phyloP scores from a whole-genome alignment of 176 grass and related monocot species.

The Oryza rufipogon region DNA sequence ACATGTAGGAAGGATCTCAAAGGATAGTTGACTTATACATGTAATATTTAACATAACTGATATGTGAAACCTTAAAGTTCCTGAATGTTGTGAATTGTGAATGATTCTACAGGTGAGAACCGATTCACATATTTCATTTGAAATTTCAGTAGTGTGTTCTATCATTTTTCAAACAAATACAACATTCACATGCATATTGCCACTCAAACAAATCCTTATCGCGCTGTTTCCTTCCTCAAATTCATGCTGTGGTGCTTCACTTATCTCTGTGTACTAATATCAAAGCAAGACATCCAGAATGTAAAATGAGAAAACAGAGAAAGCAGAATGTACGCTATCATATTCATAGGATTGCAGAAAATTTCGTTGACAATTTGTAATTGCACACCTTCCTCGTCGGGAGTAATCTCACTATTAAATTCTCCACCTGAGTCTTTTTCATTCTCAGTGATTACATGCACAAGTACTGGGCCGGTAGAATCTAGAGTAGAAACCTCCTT shows the following conservation, averaged over 20 bases:
- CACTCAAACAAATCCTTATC: background rate
- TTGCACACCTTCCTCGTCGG: slow-evolving; percentile 37
- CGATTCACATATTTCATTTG: background rate
- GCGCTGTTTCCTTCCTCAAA: slow-evolving; percentile 13
- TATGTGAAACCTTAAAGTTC: background rate
- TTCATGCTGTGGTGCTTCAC: background rate
- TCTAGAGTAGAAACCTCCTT: slow-evolving; percentile 66
- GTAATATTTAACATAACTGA: background rate
- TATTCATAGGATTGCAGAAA: slow-evolving; percentile 10
- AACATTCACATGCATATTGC: background rate
- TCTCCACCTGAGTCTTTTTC: slow-evolving; percentile 44
- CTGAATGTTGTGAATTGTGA: background rate
- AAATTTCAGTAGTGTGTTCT: background rate
- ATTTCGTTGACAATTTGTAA: background rate
- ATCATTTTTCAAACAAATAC: slow-evolving; percentile 22
- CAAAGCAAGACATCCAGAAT: background rate
- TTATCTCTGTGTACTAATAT: slow-evolving; percentile 1
- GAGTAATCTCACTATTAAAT: slow-evolving; percentile 35
- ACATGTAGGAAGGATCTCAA: slow-evolving; percentile 6
- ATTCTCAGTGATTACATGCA: slow-evolving; percentile 71
- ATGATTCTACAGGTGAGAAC: background rate
- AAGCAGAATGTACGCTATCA: background rate
- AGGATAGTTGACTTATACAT: background rate
- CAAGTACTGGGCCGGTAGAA: slow-evolving; percentile 73
- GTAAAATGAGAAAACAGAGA: background rate